A percentile compares a stretch with the other conserved stretches of the same genome.
phyloP scores from a whole-genome alignment of 2,329 filamentous ascomycete species.

The Penicillium sp. region DNA sequence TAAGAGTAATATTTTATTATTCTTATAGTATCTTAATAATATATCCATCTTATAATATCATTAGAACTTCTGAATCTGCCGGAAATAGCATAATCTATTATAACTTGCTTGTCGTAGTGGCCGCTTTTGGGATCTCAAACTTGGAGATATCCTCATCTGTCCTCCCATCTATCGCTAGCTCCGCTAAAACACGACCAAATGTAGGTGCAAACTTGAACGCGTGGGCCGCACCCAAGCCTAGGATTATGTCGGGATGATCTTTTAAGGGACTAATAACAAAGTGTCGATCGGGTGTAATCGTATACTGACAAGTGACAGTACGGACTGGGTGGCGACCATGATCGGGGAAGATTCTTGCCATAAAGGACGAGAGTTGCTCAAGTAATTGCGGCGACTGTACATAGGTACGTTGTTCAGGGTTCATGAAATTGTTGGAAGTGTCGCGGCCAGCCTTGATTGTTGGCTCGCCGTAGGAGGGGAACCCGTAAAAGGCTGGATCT shows the following conservation, averaged over 20 bases:
- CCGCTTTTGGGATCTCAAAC: slow-evolving; percentile 14
- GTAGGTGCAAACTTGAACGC: slow-evolving; percentile 32
- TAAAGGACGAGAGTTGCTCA: slow-evolving; percentile 23
- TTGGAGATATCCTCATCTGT: slow-evolving; percentile 30
- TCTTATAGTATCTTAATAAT: no score
- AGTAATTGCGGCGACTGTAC: slow-evolving; percentile 25
- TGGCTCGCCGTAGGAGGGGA: slow-evolving; percentile 32
- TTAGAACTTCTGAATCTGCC: no score
- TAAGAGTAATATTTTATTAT: no score
- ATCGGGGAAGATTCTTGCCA: slow-evolving; percentile 26
- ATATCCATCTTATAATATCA: no score
- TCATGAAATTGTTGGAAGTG: slow-evolving; percentile 28
- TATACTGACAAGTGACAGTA: slow-evolving; percentile 34
- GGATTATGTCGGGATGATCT: slow-evolving; percentile 24
- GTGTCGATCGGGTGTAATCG: slow-evolving; percentile 32
- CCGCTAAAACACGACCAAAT: slow-evolving; percentile 27
- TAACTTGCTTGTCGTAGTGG: no score
- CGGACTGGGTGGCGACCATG: slow-evolving; percentile 24
- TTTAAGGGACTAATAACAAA: slow-evolving; percentile 31
- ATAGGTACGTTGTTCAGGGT: slow-evolving; percentile 31
- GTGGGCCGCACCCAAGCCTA: slow-evolving; percentile 28
- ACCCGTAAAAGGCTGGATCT: slow-evolving; percentile 28
- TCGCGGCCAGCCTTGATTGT: slow-evolving; percentile 34
- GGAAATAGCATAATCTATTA: no score
- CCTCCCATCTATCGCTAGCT: slow-evolving; percentile 28